Base-by-base conservation (phyloP, 805 yeast genomes). In the Blastobotrys terrestris region DNA sequence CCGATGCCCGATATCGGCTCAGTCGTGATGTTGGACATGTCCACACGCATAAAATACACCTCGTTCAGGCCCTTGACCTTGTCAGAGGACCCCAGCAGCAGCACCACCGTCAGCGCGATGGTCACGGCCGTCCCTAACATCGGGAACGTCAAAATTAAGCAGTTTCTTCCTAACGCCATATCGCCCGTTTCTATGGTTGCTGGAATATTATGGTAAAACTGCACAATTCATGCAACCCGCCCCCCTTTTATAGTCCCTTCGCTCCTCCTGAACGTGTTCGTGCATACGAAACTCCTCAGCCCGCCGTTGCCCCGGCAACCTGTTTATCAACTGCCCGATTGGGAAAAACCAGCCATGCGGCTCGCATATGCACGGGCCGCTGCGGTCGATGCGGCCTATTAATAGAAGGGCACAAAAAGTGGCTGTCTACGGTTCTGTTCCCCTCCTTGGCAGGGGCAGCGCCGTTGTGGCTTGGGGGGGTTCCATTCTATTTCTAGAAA, bases 41-140 rank as follows among this genome's bases (percentile, higher is more conserved):
- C 73, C 2, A 83, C 49, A 50, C 77, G 73, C 60, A 83, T 67
- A 50, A 73, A 72, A 59, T 77, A 81, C 14, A 79, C 72, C 26
- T 72, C 65, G 26, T 73, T 68, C 15, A 78, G 65, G 1, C 77
- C 77, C 2, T 65, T 53, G 41, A 70, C 70, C 50, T 73, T 70
- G 47, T 68, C 66, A 19, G 77, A 68, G 7, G 80, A 73, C 20
- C 86, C 85, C 13, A 80, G 72, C 58, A 80, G 73, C 18, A 82
- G 78, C 14, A 82, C 65, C 4, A 77, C 60, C 1, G 77, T 69
- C 19, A 81, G 67, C 2, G 76, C 74, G 2, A 80, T 54, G 0
- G 85, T 73, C 2, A 73, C 74, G 19, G 62, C 46, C 3, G 69
- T 56, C n/a, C 63, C 59, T 40, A 66, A 44, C 53, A 63, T 56